Conservation (phyloP, 2,329 filamentous ascomycete species). For the Penicillium sp. region DNA sequence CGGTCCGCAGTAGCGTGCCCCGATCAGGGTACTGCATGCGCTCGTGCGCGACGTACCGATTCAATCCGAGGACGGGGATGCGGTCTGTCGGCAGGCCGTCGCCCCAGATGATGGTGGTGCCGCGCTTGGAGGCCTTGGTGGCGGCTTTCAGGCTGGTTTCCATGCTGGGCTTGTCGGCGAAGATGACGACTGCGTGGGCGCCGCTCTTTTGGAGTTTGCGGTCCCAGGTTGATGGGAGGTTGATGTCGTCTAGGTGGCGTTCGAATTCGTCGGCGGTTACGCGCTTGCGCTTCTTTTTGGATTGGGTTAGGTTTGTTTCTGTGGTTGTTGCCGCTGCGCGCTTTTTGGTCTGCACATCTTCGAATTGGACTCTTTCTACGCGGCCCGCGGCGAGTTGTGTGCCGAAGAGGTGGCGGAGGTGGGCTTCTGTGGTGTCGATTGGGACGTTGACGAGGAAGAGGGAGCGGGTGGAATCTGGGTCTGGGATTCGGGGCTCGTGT, state of each 20-base stretch:
- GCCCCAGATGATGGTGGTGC: conserved; percentile 67
- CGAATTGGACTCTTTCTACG: conserved; percentile 75
- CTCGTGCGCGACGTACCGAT: conserved; percentile 62
- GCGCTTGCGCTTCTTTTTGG: conserved; percentile 56
- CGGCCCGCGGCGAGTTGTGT: conserved; percentile 71
- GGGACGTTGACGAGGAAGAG: conserved; percentile 91
- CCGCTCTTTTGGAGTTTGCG: conserved; percentile 69
- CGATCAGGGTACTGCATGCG: conserved; percentile 68
- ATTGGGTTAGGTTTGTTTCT: conserved; percentile 21
- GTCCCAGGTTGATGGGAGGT: conserved; percentile 71
- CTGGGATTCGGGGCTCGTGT: conserved; percentile 75
- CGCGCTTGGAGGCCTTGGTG: conserved; percentile 57
- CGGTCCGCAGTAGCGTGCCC: conserved; percentile 63
- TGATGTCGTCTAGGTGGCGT: conserved; percentile 57
- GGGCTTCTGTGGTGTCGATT: conserved; percentile 72
- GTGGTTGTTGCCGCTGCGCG: conserved; percentile 17
- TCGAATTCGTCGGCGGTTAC: conserved; percentile 49
- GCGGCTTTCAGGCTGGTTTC: conserved; percentile 74
- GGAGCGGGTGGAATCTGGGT: conserved; percentile 69
- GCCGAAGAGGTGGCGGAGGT: conserved; percentile 73
- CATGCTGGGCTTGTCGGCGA: conserved; percentile 79
- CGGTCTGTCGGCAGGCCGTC: conserved; percentile 55
- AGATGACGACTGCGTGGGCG: conserved; percentile 73
- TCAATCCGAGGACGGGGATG: conserved; percentile 55
- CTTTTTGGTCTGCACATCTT: conserved; percentile 48